Evolutionary conservation across 768 basidiomycete species (phyloP).

Genomic region (Hortiboletus campestris): DNA sequence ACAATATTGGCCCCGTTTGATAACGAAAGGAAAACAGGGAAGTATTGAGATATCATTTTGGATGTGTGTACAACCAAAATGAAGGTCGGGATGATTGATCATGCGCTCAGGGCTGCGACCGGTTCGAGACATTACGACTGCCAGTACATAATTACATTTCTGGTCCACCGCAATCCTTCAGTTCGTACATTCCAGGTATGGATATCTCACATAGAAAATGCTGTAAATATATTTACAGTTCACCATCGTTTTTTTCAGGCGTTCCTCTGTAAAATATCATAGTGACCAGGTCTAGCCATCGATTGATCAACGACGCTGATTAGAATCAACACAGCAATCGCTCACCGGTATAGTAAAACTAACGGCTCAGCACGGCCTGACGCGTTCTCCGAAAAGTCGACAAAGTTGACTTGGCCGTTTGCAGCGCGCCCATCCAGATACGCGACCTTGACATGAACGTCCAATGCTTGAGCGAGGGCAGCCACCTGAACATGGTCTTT

Average conservation of each 20-base stretch:
- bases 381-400: conserved; percentile 55
- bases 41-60: too few relatives aligned
- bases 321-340: background rate
- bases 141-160: too few relatives aligned
- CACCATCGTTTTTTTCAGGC: background rate
- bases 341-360: conserved; percentile 73
- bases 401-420: conserved; percentile 59
- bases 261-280: conserved; percentile 56
- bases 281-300: conserved; percentile 74
- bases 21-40: too few relatives aligned
- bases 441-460: conserved; percentile 68
- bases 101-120: too few relatives aligned
- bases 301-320: background rate
- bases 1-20: too few relatives aligned
- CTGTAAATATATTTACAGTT: background rate
- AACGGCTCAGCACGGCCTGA: conserved; percentile 50
- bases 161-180: too few relatives aligned
- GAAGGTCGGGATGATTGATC: too few relatives aligned
- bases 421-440: conserved; percentile 70
- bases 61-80: too few relatives aligned
- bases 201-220: conserved; percentile 11
- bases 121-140: too few relatives aligned
- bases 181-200: too few relatives aligned
- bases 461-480: conserved; percentile 68
- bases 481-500: conserved; percentile 80